Evolutionary conservation across 495 filamentous ascomycete genomes (phyloP).

Genomic region (Achaetomiella virescens): DNA sequence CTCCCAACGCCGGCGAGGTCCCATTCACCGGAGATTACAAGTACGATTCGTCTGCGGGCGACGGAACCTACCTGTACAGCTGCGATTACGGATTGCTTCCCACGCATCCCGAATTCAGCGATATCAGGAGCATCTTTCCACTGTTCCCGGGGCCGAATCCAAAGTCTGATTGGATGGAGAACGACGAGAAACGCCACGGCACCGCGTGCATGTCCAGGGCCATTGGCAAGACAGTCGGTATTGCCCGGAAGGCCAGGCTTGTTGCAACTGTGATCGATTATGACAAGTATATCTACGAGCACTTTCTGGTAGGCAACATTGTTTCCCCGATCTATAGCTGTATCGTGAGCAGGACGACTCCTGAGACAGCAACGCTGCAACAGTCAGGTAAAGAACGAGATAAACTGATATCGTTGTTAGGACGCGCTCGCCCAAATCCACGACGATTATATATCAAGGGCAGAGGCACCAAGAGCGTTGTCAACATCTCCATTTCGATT

Average conservation of each 20-base stretch:
- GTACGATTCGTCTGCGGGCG: neutral
- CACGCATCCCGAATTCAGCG: neutral
- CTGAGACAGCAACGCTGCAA: no score
- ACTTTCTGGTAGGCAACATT: no score
- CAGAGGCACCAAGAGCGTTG: neutral
- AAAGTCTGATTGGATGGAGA: neutral
- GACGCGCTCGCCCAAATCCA: neutral
- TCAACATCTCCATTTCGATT: neutral
- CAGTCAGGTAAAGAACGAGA: no score
- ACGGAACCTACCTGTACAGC: neutral
- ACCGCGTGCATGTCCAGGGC: neutral
- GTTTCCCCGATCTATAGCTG: no score
- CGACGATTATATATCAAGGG: neutral
- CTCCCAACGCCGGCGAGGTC: neutral
- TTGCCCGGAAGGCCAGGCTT: neutral
- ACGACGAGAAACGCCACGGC: neutral
- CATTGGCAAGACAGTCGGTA: neutral
- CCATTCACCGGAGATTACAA: neutral
- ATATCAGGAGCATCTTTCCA: neutral
- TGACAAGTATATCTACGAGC: neutral
- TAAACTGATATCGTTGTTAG: no score
- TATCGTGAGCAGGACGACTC: no score
- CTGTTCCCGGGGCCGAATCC: neutral
- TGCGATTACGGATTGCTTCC: neutral
- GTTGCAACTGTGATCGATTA: neutral